Percentiles rank a stretch among this genome's conserved stretches.
These are phyloP conservation scores for Pseudopyricularia cyperi DNA, from an alignment of 2,329 filamentous ascomycete species.

Conservation along the genomic window DNA sequence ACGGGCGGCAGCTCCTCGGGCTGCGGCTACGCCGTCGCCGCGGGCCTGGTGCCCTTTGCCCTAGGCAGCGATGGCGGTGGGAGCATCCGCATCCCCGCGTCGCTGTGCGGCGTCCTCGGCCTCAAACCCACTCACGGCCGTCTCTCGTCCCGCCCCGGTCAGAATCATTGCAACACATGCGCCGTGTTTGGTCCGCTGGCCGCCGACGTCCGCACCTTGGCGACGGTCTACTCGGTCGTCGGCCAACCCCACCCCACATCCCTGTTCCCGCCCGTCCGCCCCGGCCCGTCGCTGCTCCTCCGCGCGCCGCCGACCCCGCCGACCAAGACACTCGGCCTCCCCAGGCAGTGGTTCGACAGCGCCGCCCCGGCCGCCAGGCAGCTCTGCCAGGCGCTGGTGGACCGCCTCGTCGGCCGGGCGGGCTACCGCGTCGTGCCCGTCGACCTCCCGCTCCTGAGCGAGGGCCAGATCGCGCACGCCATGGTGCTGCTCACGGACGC, in stretches of 20 bases:
- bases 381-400: constrained; percentile 29
- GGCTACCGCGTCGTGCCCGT: constrained; percentile 43
- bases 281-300: constrained; percentile 8
- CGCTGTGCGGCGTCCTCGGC: constrained; percentile 62
- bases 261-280: constrained; percentile 31
- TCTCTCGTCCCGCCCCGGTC: constrained; percentile 47
- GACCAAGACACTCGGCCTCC: constrained; percentile 48
- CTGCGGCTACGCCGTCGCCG: constrained; percentile 54
- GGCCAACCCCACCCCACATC: constrained; percentile 48
- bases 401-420: constrained; percentile 35
- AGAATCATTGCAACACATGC: constrained; percentile 45
- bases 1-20: constrained; percentile 67
- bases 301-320: neutral
- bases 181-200: constrained; percentile 58
- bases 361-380: constrained; percentile 26
- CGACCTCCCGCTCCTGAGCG: constrained; percentile 40
- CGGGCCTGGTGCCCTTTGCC: constrained; percentile 58
- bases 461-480: constrained; percentile 61
- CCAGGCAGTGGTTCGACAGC: constrained; percentile 47
- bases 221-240: constrained; percentile 51
- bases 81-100: constrained; percentile 59
- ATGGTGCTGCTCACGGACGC: constrained; percentile 59
- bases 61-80: constrained; percentile 64
- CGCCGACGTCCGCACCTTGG: constrained; percentile 52
- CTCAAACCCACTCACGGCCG: constrained; percentile 60